These are phyloP conservation scores for Spathaspora girioi DNA, from an alignment of 805 yeast genomes.

Conservation along the genomic window DNA sequence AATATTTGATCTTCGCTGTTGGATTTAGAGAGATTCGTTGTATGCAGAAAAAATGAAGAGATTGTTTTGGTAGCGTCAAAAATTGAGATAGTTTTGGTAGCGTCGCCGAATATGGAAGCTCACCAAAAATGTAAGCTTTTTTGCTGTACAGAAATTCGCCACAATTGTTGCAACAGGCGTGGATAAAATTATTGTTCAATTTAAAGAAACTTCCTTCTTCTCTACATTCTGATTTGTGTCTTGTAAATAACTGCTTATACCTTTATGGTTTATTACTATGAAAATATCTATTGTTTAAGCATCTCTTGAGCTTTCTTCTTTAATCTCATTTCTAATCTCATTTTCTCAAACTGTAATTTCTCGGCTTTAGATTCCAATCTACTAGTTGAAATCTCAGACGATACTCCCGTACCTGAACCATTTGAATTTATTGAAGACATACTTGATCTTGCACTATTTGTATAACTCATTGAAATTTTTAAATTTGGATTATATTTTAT, in stretches of 20 bases:
- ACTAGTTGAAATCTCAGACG: constrained; percentile 1
- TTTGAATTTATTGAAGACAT: constrained; percentile 15
- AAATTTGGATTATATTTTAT: constrained; percentile 36
- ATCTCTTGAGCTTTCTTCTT: constrained; percentile 41
- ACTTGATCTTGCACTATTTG: constrained; percentile 18
- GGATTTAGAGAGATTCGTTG: neutral
- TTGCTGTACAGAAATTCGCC: no score
- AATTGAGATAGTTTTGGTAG: no score
- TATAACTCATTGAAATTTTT: constrained; percentile 22
- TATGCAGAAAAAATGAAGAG: no score
- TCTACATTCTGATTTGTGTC: no score
- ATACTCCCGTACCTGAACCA: constrained; percentile 4
- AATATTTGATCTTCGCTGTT: neutral
- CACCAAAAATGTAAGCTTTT: no score
- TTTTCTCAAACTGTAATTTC: constrained; percentile 41
- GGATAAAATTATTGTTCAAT: no score
- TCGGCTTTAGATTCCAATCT: constrained; percentile 23
- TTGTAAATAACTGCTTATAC: neutral
- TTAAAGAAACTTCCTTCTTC: no score
- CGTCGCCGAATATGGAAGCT: no score
- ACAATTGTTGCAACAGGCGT: no score
- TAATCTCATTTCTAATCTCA: constrained; percentile 44
- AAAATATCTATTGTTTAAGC: constrained; percentile 13
- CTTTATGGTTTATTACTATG: neutral
- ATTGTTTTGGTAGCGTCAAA: neutral